Evolutionary conservation across 2,329 filamentous ascomycete genomes (phyloP), one percentile per base, ranked within the genome.

Genomic region (Curvularia lunata): DNA sequence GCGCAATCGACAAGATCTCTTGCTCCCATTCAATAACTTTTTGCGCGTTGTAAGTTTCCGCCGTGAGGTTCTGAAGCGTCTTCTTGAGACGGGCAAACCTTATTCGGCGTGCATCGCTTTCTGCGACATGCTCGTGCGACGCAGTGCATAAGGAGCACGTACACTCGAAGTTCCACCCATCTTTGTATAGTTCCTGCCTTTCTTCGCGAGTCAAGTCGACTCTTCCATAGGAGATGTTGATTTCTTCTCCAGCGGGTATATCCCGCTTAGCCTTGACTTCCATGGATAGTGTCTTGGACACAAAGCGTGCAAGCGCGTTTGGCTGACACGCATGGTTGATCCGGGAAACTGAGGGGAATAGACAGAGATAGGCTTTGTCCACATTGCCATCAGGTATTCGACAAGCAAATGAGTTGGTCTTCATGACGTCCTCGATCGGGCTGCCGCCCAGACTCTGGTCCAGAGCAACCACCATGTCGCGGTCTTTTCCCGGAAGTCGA

Each of bases 301-400:
- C 57, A 43, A 70, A 68, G 25, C 65, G 54, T 28, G 65, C 65
- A 55, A 68, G 62, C 18, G 68, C 62, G 23, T 69, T 70, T 1
- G 68, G 65, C 8, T 53, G 58, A 27, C 68, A 70, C 9, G 66
- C 67, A 37, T 70, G 68, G 19, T 70, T 70, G 48, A 70, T 69
- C 2, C 68, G 56, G 40, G 65, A 58, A 1, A 70, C 64, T 12
- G 54, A 55, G 2, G 68, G 65, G 42, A 68, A 70, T 7, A 70
- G 57, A 51, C 68, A 69, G 49, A 70, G 61, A 48, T 70, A 70
- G 4, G 58, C 65, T 19, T 67, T 65, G 12, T 57, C 64, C 27
- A 58, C 51, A 6, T 52, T 54, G n/a, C 61, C 66, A 32, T 70
- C 68, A 10, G 61, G 37, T n/a, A 68, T 43, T 16, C 61, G 61